A percentile compares a stretch with the other conserved stretches of the same genome.
Conservation (phyloP, 352 stramenopile genomes). For the Pythium brachiatum region DNA sequence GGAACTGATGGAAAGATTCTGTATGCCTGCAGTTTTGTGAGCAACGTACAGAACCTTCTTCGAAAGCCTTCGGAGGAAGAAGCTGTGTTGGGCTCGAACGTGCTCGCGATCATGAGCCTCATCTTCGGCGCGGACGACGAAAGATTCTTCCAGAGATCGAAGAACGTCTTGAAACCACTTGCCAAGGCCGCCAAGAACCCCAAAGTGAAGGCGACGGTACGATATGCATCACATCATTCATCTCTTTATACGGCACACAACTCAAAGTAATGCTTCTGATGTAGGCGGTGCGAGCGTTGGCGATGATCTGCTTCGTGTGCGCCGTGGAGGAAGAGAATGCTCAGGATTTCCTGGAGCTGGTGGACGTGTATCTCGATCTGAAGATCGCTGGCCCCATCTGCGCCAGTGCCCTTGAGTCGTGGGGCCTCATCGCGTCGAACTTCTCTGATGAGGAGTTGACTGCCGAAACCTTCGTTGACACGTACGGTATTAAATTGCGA, state of each 20-base stretch:
- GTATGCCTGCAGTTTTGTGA: constrained; percentile 50
- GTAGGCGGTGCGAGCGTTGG: constrained; percentile 68
- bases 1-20: constrained; percentile 1
- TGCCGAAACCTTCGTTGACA: constrained; percentile 54
- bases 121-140: constrained; percentile 78
- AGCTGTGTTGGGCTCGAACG: constrained; percentile 56
- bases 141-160: constrained; percentile 69
- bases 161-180: constrained; percentile 68
- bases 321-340: constrained; percentile 77
- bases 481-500: constrained; percentile 26
- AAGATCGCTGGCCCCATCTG: constrained; percentile 68
- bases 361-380: constrained; percentile 68
- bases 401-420: constrained; percentile 61
- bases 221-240: constrained; percentile 2
- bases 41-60: constrained; percentile 63
- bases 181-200: constrained; percentile 58
- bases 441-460: constrained; percentile 53
- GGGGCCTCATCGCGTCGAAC: constrained; percentile 67
- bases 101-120: constrained; percentile 70
- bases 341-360: constrained; percentile 54
- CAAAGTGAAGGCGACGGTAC: constrained; percentile 65
- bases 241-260: neutral
- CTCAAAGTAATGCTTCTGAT: neutral
- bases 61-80: constrained; percentile 73
- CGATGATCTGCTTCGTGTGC: constrained; percentile 73